Base-by-base conservation (phyloP, 2,329 filamentous ascomycete species). In the Blastomyces gilchristii region DNA sequence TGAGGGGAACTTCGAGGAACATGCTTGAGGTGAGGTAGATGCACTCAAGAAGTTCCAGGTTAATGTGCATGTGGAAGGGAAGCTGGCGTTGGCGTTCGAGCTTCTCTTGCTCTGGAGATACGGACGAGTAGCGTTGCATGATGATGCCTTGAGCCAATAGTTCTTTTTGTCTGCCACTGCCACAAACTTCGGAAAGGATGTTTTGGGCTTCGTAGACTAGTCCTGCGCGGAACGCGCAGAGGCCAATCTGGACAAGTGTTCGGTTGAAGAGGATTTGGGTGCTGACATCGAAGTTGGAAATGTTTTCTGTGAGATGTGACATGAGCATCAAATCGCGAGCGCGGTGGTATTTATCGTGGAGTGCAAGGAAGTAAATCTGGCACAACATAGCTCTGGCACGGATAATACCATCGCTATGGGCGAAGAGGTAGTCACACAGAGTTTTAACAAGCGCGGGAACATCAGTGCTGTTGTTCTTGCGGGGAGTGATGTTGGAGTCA, bases 51-150 rank as follows among this genome's bases (percentile, higher is more conserved):
- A 99, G 85, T 78, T 99, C 94, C 61, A 99, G 85, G 82, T 99
- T 99, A 83, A 99, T 99, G 84, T 99, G 94, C 91, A 99, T 97
- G 82, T 99, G 94, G 87, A 99, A 99, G 47, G 94, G 94, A 69
- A 99, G 85, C 80, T 99, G 94, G 71, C 94, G 88, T 80, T 97
- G 93, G 75, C 94, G 90, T 82, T 99, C 94, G 49, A 97, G 84
- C 68, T 93, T 90, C 81, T 99, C 94, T 79, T 99, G 94, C 79
- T 99, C 94, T 22, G 94, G 94, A 45, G 92, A 94, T 66, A 99
- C 94, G 73, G 96, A 92, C 71, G 86, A 93, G 80, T 92, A 99
- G 70, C 94, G 86, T 81, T 99, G 94, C 76, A 99, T 94, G 82
- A 97, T 96, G 66, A 99, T 91, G 76, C 94, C 95, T 79, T 99